Evolutionary conservation across 768 basidiomycete species (phyloP).

Genomic region (Gyrodon lividus): DNA sequence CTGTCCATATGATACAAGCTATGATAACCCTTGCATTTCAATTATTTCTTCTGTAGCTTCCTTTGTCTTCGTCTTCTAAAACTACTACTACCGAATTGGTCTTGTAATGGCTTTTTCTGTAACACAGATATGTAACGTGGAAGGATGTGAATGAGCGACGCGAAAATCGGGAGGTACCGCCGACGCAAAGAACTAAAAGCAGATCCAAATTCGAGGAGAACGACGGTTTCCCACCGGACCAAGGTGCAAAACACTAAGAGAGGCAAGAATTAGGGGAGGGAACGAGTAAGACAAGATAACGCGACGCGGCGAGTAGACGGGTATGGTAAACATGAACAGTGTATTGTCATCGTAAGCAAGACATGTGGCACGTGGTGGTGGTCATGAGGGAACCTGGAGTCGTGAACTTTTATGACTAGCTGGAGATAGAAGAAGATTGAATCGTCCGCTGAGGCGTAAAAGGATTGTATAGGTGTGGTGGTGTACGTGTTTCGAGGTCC

Average conservation of each 20-base stretch:
- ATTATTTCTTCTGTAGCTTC: constrained; percentile 34
- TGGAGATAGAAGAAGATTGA: constrained; percentile 19
- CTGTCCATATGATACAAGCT: constrained; percentile 33
- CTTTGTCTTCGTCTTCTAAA: constrained; percentile 25
- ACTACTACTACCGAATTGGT: constrained; percentile 28
- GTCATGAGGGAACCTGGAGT: constrained; percentile 9
- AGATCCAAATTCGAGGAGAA: constrained; percentile 12
- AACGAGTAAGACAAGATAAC: constrained; percentile 30
- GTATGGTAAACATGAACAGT: constrained; percentile 29
- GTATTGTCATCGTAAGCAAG: constrained; percentile 32
- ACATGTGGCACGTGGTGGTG: constrained; percentile 21
- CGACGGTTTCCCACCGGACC: constrained; percentile 19
- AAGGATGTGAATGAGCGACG: constrained; percentile 13
- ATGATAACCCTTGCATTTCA: constrained; percentile 25
- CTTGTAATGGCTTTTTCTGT: constrained; percentile 21
- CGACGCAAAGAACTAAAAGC: constrained; percentile 14
- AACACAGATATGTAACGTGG: constrained; percentile 20
- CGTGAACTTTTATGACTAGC: too few species aligned
- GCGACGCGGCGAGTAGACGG: constrained; percentile 28
- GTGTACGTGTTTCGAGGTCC: constrained; percentile 15
- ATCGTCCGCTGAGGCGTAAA: constrained; percentile 23
- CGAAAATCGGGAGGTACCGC: constrained; percentile 9
- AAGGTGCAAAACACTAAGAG: constrained; percentile 16
- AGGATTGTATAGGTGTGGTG: constrained; percentile 16
- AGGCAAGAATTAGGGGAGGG: constrained; percentile 22